Percentiles rank a stretch among this genome's conserved stretches.
These are phyloP conservation scores for Ogataea nakhonphanomensis DNA, from an alignment of 805 yeast genomes.

Conservation along the genomic window DNA sequence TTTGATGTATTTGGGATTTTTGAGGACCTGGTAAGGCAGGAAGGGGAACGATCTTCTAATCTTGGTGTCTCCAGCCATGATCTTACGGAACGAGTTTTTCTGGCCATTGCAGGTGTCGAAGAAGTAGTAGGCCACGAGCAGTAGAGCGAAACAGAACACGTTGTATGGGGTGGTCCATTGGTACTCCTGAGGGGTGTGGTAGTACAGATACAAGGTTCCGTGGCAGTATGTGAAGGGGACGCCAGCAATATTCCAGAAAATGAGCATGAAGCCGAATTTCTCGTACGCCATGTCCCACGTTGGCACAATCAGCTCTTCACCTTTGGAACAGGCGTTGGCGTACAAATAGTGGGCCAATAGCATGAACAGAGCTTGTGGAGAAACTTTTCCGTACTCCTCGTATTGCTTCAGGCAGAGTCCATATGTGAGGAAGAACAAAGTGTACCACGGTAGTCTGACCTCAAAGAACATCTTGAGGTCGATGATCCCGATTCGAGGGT, in stretches of 20 bases:
- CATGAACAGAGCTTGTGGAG: slow-evolving; percentile 71
- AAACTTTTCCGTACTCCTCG: slow-evolving; percentile 74
- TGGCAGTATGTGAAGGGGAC: slow-evolving; percentile 98
- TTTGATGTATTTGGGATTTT: slow-evolving; percentile 78
- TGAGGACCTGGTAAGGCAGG: slow-evolving; percentile 77
- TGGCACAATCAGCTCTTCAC: slow-evolving; percentile 95
- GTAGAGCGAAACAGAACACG: slow-evolving; percentile 48
- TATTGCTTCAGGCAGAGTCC: slow-evolving; percentile 76
- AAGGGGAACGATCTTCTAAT: slow-evolving; percentile 90
- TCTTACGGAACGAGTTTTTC: slow-evolving; percentile 86
- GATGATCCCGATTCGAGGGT: slow-evolving; percentile 89
- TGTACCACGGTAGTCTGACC: slow-evolving; percentile 96
- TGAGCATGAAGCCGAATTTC: slow-evolving; percentile 97
- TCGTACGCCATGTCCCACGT: slow-evolving; percentile 99
- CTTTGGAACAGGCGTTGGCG: slow-evolving; percentile 96
- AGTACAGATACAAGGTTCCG: slow-evolving; percentile 77
- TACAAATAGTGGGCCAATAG: slow-evolving; percentile 88
- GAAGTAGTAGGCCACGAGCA: slow-evolving; percentile 77
- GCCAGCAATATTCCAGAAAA: slow-evolving; percentile 99
- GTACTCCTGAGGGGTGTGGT: slow-evolving; percentile 84
- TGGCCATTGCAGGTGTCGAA: slow-evolving; percentile 95
- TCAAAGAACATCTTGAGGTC: slow-evolving; percentile 97
- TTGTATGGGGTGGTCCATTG: slow-evolving; percentile 64
- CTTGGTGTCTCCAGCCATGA: slow-evolving; percentile 71
- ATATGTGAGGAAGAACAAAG: slow-evolving; percentile 70